Conservation (phyloP, 495 filamentous ascomycete species). For the Amniculicola lignicola region DNA sequence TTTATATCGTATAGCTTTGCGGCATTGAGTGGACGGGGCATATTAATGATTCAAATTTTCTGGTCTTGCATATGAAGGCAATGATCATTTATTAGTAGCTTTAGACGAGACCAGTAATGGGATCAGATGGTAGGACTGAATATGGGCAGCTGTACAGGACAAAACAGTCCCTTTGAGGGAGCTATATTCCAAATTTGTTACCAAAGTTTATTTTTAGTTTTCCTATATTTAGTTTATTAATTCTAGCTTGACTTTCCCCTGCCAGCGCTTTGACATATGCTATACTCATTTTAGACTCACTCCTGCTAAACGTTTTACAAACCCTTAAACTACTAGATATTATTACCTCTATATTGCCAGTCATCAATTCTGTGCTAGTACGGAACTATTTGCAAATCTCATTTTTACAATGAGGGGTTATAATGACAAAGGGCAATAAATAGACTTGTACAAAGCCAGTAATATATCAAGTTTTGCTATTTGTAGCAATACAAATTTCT, state of each 20-base stretch:
- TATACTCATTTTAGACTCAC: neutral
- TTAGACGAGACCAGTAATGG: slow-evolving; percentile 4
- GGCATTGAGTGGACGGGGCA: neutral
- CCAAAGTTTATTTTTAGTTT: slow-evolving; percentile 11
- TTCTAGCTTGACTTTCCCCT: slow-evolving; percentile 2
- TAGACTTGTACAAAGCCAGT: neutral
- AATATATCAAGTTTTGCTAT: neutral
- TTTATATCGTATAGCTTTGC: slow-evolving; percentile 3
- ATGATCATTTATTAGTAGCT: slow-evolving; percentile 11
- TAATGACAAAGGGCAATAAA: neutral
- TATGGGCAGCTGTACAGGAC: neutral
- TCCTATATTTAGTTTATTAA: slow-evolving; percentile 10
- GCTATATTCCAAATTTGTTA: slow-evolving; percentile 9
- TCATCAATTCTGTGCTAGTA: too few species aligned
- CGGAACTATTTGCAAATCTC: too few species aligned
- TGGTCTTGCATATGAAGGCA: slow-evolving; percentile 4
- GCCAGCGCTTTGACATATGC: neutral
- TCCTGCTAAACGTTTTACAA: too few species aligned
- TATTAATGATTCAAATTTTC: slow-evolving; percentile 7
- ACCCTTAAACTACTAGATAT: too few species aligned
- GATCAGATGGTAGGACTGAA: slow-evolving; percentile 2
- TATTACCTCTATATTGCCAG: too few species aligned
- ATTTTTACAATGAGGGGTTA: too few species aligned
- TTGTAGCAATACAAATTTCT: neutral
- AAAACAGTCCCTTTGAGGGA: slow-evolving; percentile 7